Evolutionary conservation across 2,329 filamentous ascomycete genomes (phyloP).

Genomic region (Colletotrichum liaoningense): DNA sequence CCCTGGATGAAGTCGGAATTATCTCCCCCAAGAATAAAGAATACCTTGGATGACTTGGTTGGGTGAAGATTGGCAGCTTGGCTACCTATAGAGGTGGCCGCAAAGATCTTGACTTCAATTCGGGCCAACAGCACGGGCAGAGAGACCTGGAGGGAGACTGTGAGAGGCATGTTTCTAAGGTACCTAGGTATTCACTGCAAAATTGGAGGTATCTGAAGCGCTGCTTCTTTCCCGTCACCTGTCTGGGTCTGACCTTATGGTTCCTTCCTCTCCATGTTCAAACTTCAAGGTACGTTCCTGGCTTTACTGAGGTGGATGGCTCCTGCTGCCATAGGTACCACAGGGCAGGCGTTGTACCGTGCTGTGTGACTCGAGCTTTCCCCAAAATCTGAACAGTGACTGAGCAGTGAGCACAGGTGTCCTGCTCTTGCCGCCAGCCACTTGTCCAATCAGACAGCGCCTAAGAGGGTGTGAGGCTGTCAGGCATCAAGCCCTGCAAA

Average conservation of each 20-base stretch:
- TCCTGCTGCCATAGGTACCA: background rate
- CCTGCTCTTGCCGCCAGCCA: conserved; percentile 24
- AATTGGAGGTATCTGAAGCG: background rate
- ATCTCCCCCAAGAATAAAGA: background rate
- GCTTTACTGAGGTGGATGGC: background rate
- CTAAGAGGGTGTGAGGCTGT: background rate
- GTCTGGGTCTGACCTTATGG: background rate
- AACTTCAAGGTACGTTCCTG: background rate
- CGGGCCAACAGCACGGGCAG: background rate
- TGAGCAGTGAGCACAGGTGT: background rate
- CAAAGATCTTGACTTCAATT: conserved; percentile 19
- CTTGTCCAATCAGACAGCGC: conserved; percentile 12
- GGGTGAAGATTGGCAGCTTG: background rate
- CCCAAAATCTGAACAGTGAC: background rate
- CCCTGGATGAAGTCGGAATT: background rate
- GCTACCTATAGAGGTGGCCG: background rate
- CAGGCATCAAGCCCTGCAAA: conserved; percentile 27
- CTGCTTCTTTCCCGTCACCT: background rate
- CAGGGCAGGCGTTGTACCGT: background rate
- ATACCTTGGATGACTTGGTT: background rate
- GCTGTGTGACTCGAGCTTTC: conserved; percentile 6
- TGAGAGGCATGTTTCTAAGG: background rate
- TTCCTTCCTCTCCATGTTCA: background rate
- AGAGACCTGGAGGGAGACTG: too few species aligned
- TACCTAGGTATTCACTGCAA: too few species aligned